Base-by-base conservation (phyloP, 306 rosid species). In the Fragaria nilgerrensis region DNA sequence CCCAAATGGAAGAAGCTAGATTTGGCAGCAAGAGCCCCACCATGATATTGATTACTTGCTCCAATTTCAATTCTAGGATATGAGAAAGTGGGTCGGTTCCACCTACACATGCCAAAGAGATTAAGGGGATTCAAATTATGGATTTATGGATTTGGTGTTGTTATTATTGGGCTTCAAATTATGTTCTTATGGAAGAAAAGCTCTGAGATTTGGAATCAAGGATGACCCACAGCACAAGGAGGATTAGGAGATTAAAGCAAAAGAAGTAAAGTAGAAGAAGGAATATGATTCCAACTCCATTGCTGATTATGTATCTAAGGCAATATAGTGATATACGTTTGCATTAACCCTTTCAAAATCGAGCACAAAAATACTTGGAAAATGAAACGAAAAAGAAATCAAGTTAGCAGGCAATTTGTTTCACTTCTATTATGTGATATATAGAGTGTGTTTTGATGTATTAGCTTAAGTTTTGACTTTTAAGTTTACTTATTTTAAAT, bases 71-170 rank as follows among this genome's bases (percentile, higher is more conserved):
- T 66, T 75, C 53, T 71, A 27, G 80, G 69, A 64, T 34, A 74
- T 79, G 76, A 59, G 32, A 45, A 66, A 29, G 76, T 72, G 81
- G 77, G 79, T 79, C 81, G 76, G 84, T 81, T 83, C 80, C 86
- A 81, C 58, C 84, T 76, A 27, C 58, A 61, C 45, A 59, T 59
- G 22, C 48, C 71, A 62, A 32, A 50, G 25, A 55, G 82, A 80
- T 81, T 15, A 68, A 84, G 77, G 83, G 49, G 36, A 82, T 70
- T 63, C 75, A 7, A 45, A 80, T 56, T 23, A 22, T 68, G 74
- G n/a, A 79, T 34, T 56, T 23, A 22, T 68, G 74, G n/a, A 79
- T 34, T 58, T 78, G 78, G 62, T 67, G 61, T 74, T 68, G 32
- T 79, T 61, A 5, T 13, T 56, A 1, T 39, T 56, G 39, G 74